Evolutionary conservation across 23 red algal genomes (phyloP), one percentile per base, ranked within the genome.

Genomic region (Gracilaria vermiculophylla): DNA sequence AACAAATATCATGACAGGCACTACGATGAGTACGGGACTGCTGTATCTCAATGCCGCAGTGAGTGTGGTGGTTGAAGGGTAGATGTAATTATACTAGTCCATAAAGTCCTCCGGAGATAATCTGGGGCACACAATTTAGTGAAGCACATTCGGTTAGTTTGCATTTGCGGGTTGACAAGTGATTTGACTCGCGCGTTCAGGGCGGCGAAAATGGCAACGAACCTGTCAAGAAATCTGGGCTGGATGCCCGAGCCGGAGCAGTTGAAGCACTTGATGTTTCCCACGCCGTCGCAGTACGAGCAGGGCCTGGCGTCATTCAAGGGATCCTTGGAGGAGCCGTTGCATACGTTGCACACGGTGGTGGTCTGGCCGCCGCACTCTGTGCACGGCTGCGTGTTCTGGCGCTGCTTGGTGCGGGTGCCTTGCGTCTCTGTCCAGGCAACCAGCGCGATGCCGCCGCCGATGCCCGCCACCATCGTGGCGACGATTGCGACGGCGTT

Each of bases 31-130:
- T 17, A 64, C 29, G 7, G 58, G 35, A 28, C 17, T 64, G 58
- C 35, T 9, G 58, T 5, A 8, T 12, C 5, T 12, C 43, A 47
- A 47, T 5, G 12, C 43, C 6, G 12, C 12, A 47, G 12, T 47
- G 43, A 47, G 5, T 8, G 6, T 47, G 6, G 43, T 3, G 4
- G 17, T 14, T 34, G 11, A 64, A 7, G 24, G 29, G 58, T 35
- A 34, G n/a, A n/a, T n/a, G 21, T 15, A 64, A 64, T 34, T 31
- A 4, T 64, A 1, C 67, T 98, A 98, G 74, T 98, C 96, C 92
- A 98, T 95, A 89, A 98, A 94, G 81, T 98, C 96, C 7, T 98
- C 96, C 13, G 96, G 96, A 20, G 81, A 86, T 48, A 86, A 86
- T 70, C 76, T 79, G 45, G 33, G 21, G 49, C n/a, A 54, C 2